phyloP scores from a whole-genome alignment of 1,284 basidiomycete species.

The Salmacisia buchloeana region DNA sequence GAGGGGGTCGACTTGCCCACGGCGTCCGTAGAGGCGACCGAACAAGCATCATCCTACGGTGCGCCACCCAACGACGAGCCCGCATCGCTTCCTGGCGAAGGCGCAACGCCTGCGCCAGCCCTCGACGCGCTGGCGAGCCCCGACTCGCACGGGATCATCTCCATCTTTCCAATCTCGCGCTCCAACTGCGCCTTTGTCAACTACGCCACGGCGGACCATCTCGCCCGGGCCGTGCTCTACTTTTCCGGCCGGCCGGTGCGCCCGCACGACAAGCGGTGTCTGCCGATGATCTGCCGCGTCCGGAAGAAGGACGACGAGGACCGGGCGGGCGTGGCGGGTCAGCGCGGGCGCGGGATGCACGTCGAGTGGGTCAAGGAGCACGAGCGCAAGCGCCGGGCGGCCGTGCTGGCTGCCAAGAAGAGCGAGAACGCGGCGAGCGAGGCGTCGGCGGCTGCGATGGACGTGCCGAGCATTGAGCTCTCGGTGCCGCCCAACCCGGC shows the following conservation, averaged over 20 bases:
- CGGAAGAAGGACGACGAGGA: slow-evolving; percentile 78
- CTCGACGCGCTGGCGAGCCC: neutral
- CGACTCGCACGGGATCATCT: slow-evolving; percentile 63
- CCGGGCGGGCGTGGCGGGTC: slow-evolving; percentile 81
- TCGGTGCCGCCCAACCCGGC: slow-evolving; percentile 7
- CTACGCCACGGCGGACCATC: slow-evolving; percentile 63
- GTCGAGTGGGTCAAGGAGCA: slow-evolving; percentile 65
- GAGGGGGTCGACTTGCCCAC: neutral
- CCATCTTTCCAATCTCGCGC: slow-evolving; percentile 84
- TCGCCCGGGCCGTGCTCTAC: slow-evolving; percentile 64
- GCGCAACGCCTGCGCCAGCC: neutral
- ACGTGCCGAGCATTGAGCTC: neutral
- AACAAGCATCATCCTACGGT: too few relatives aligned
- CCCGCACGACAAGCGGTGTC: slow-evolving; percentile 65
- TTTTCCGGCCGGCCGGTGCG: slow-evolving; percentile 70
- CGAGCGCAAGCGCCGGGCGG: slow-evolving; percentile 26
- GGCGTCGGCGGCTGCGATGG: neutral
- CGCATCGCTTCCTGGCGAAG: neutral
- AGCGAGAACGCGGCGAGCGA: slow-evolving; percentile 8
- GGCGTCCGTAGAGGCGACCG: too few relatives aligned
- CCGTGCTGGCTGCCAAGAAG: slow-evolving; percentile 8
- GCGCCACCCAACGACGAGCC: too few relatives aligned
- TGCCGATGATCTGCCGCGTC: slow-evolving; percentile 76
- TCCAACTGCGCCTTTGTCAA: slow-evolving; percentile 93
- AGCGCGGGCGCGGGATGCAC: slow-evolving; percentile 80